Conservation (phyloP, 192 early-diverging fungal species). For the Mortierella antarctica region DNA sequence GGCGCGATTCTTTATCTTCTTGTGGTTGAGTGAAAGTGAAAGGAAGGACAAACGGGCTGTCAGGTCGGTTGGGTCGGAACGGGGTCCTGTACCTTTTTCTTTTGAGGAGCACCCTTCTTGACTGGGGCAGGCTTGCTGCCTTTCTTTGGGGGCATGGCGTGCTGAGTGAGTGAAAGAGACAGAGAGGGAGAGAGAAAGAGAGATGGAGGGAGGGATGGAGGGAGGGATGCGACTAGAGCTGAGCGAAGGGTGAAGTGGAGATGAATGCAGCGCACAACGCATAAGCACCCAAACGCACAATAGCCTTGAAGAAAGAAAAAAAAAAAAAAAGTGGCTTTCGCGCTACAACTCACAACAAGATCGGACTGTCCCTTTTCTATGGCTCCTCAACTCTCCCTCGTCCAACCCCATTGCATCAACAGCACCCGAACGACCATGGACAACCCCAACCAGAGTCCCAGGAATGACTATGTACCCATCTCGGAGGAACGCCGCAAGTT, state of each 20-base stretch:
- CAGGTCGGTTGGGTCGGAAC: background rate
- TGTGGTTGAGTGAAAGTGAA: too few species aligned
- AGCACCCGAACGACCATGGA: conserved; percentile 24
- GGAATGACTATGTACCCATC: conserved; percentile 33
- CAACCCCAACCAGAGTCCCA: conserved; percentile 41
- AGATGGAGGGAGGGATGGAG: background rate
- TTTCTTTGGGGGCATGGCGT: conserved; percentile 29
- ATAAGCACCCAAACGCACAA: background rate
- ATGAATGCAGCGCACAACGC: background rate
- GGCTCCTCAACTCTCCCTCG: too few species aligned
- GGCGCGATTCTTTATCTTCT: background rate
- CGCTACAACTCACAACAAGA: background rate
- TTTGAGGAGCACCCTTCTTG: conserved; percentile 16
- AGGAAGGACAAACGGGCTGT: background rate
- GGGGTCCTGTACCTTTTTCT: conserved; percentile 25
- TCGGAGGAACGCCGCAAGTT: conserved; percentile 30
- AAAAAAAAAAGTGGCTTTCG: conserved; percentile 13
- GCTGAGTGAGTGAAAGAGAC: background rate
- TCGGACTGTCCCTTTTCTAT: too few species aligned
- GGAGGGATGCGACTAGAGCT: too few species aligned
- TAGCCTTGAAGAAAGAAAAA: background rate
- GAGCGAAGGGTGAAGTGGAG: background rate
- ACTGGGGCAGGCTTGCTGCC: conserved; percentile 12
- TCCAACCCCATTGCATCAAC: background rate
- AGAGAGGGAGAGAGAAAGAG: background rate